phyloP scores from a whole-genome alignment of 768 basidiomycete species.

The Tricholomella constricta region DNA sequence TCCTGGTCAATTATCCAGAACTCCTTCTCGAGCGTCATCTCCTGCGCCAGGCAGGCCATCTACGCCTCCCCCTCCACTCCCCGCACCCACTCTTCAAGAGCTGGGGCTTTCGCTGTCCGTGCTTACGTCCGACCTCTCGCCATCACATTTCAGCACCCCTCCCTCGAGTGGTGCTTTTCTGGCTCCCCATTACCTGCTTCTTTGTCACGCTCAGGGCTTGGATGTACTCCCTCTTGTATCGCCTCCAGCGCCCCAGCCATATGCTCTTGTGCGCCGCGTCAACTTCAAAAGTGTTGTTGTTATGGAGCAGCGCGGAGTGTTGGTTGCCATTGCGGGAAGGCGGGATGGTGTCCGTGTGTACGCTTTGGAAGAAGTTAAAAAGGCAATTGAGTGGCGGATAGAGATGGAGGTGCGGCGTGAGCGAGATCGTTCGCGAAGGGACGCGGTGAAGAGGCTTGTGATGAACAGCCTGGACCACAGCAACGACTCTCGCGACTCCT shows the following conservation, averaged over 20 bases:
- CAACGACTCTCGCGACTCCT: slow-evolving; percentile 37
- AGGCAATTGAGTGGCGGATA: slow-evolving; percentile 85
- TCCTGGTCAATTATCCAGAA: slow-evolving; percentile 33
- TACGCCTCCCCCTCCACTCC: slow-evolving; percentile 73
- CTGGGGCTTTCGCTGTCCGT: slow-evolving; percentile 73
- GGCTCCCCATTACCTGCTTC: slow-evolving; percentile 76
- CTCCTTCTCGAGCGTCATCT: slow-evolving; percentile 54
- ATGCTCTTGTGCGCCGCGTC: slow-evolving; percentile 79
- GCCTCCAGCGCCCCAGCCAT: slow-evolving; percentile 75
- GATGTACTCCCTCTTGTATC: slow-evolving; percentile 81
- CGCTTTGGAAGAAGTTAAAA: slow-evolving; percentile 84
- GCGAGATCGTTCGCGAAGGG: slow-evolving; percentile 68
- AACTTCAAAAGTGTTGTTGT: slow-evolving; percentile 87
- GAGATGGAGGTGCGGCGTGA: slow-evolving; percentile 79
- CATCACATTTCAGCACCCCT: slow-evolving; percentile 76
- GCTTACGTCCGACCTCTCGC: slow-evolving; percentile 67
- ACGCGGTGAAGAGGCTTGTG: slow-evolving; percentile 59
- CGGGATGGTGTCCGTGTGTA: slow-evolving; percentile 88
- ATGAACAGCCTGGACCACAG: slow-evolving; percentile 35
- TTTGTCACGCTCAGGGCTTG: slow-evolving; percentile 84
- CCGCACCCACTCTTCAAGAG: slow-evolving; percentile 71
- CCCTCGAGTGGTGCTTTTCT: slow-evolving; percentile 81
- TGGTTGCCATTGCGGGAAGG: slow-evolving; percentile 88
- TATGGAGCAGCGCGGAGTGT: slow-evolving; percentile 88
- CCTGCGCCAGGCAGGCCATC: slow-evolving; percentile 53